A percentile compares a stretch with the other conserved stretches of the same genome.
Conservation (phyloP, 2,329 filamentous ascomycete genomes). For the Mycosphaerella sp. region DNA sequence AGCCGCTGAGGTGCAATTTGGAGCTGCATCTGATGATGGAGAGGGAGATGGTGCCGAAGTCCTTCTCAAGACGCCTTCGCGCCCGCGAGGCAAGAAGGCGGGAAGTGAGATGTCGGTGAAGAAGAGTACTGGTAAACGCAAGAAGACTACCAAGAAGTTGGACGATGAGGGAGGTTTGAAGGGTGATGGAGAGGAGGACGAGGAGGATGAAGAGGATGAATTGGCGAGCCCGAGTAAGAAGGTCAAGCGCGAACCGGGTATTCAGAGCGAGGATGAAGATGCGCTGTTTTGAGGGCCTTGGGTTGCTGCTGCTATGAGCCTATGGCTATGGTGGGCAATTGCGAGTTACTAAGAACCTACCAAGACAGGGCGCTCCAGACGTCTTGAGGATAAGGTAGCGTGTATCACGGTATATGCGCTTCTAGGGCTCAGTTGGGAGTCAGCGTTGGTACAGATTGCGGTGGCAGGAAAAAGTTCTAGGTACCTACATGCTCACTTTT, state of each 20-base stretch:
- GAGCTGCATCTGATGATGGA: not conserved
- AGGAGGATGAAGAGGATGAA: slow-evolving; percentile 15
- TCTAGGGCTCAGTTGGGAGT: too few relatives aligned
- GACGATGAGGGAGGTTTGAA: not conserved
- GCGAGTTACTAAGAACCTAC: too few relatives aligned
- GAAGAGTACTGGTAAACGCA: slow-evolving; percentile 20
- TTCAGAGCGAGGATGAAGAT: slow-evolving; percentile 9
- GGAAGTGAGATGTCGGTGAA: slow-evolving; percentile 7
- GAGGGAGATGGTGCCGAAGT: too few relatives aligned
- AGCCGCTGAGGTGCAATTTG: slow-evolving; percentile 13
- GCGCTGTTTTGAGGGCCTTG: too few relatives aligned
- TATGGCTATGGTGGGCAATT: too few relatives aligned
- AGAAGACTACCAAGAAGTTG: slow-evolving; percentile 15
- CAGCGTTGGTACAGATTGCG: not conserved
- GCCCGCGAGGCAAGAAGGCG: slow-evolving; percentile 13
- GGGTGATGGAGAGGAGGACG: not conserved
- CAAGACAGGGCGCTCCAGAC: too few relatives aligned
- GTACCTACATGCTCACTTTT: not conserved
- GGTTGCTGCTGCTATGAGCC: not conserved
- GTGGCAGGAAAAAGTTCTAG: not conserved
- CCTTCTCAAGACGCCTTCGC: slow-evolving; percentile 15
- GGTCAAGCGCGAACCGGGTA: slow-evolving; percentile 11
- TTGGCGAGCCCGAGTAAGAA: slow-evolving; percentile 8
- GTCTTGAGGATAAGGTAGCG: too few relatives aligned
- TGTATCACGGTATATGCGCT: too few relatives aligned